A percentile compares a stretch with the other conserved stretches of the same genome.
phyloP scores from a whole-genome alignment of 208 protist species.

The Acanthamoeba culbertsoni region DNA sequence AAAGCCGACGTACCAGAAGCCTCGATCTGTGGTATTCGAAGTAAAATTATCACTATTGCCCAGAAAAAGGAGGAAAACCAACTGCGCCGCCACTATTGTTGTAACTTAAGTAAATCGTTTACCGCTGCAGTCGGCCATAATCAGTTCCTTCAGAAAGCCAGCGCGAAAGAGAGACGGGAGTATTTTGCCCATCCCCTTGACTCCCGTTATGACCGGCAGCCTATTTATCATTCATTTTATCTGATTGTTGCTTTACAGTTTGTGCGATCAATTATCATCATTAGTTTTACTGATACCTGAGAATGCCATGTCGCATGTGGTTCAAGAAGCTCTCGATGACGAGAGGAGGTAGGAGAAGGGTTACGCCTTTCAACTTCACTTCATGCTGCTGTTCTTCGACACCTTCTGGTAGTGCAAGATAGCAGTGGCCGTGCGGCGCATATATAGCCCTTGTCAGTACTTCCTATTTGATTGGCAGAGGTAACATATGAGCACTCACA shows the following conservation, averaged over 20 bases:
- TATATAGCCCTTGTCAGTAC: not conserved
- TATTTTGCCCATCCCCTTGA: not conserved
- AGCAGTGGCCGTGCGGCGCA: not conserved
- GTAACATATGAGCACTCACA: not conserved
- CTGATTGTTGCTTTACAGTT: too few species aligned
- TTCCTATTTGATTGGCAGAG: not conserved
- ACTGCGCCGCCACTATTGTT: too few species aligned
- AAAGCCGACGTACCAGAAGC: constrained; percentile 21
- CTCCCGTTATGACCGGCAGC: not conserved
- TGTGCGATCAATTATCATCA: too few species aligned
- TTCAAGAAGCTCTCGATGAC: not conserved
- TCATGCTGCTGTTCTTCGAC: not conserved
- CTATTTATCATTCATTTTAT: not conserved
- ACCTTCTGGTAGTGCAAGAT: not conserved
- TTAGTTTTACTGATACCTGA: not conserved
- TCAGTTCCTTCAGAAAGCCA: not conserved
- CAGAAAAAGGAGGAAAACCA: too few species aligned
- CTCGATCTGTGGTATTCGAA: not conserved
- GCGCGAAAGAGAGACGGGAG: not conserved
- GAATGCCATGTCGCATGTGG: constrained; percentile 1
- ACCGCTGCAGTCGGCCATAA: not conserved
- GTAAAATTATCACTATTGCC: too few species aligned
- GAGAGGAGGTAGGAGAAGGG: not conserved
- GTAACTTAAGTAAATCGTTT: not conserved
- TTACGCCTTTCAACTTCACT: not conserved